Percentiles rank a stretch among this genome's conserved stretches.
Conservation (phyloP, 2,329 filamentous ascomycete genomes). For the Ascochyta lentis region DNA sequence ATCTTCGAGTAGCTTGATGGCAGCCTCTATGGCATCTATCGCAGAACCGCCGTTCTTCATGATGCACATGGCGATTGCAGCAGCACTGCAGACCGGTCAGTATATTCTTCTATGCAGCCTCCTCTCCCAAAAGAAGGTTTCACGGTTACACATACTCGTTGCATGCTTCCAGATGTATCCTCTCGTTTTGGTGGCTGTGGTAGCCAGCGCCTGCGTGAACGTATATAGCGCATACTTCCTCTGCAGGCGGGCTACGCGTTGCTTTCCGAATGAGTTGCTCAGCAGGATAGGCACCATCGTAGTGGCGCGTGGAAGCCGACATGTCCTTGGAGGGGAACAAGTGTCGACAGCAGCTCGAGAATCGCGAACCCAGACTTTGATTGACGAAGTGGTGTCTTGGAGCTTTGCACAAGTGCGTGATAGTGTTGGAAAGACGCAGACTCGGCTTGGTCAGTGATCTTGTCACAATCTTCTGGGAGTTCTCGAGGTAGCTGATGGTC, state of each 20-base stretch:
- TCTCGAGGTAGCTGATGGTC: background rate
- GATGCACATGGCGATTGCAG: slow-evolving; percentile 81
- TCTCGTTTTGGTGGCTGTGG: slow-evolving; percentile 86
- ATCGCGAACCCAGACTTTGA: slow-evolving; percentile 19
- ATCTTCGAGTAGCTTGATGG: slow-evolving; percentile 87
- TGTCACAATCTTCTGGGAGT: background rate
- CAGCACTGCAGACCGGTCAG: slow-evolving; percentile 65
- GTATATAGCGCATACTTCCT: slow-evolving; percentile 78
- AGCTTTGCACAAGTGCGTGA: background rate
- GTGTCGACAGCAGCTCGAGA: slow-evolving; percentile 37
- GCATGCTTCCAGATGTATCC: slow-evolving; percentile 83
- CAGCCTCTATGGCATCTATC: slow-evolving; percentile 87
- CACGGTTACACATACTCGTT: slow-evolving; percentile 70
- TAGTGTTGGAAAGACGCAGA: background rate
- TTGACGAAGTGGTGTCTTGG: background rate
- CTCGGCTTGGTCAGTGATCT: background rate
- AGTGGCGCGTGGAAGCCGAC: slow-evolving; percentile 29
- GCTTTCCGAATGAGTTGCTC: slow-evolving; percentile 48
- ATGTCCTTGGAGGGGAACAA: slow-evolving; percentile 35
- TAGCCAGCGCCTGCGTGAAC: slow-evolving; percentile 95
- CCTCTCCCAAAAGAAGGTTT: background rate
- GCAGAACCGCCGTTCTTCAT: slow-evolving; percentile 80
- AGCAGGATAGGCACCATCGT: slow-evolving; percentile 31
- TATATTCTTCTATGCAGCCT: background rate
- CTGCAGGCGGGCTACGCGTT: slow-evolving; percentile 45